phyloP scores from a whole-genome alignment of 352 stramenopile genomes.

The Globisporangium cederbergense region DNA sequence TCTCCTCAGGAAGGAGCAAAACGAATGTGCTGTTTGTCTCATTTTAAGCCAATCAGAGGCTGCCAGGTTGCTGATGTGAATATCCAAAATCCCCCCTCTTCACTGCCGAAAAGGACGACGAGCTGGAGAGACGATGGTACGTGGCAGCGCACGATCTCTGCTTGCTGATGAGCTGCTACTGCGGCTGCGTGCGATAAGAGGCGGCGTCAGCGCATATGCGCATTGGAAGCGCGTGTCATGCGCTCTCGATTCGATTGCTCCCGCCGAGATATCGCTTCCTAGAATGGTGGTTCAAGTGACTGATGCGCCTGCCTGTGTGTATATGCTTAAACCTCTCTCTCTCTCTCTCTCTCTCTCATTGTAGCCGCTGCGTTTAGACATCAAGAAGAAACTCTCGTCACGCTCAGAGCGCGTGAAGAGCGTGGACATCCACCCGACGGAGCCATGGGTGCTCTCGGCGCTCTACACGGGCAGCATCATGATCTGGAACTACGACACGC shows the following conservation, averaged over 20 bases:
- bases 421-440: constrained; percentile 97
- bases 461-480: constrained; percentile 98
- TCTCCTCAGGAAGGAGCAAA: no score
- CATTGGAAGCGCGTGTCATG: not conserved
- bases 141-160: not conserved
- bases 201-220: not conserved
- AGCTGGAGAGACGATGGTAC: constrained; percentile 6
- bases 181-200: not conserved
- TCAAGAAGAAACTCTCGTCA: constrained; percentile 94
- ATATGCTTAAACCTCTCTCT: no score
- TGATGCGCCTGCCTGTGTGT: not conserved
- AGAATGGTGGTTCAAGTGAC: not conserved
- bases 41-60: no score
- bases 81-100: not conserved
- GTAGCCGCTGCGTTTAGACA: constrained; percentile 75
- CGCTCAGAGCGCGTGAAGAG: constrained; percentile 98
- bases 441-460: constrained; percentile 97
- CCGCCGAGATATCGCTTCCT: not conserved
- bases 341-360: not conserved
- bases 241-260: not conserved
- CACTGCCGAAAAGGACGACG: not conserved
- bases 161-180: not conserved
- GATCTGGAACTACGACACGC: constrained; percentile 98
- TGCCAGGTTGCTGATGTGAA: no score
- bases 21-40: no score